Evolutionary conservation across 306 rosid genomes (phyloP).

Genomic region (Prunus salicina): DNA sequence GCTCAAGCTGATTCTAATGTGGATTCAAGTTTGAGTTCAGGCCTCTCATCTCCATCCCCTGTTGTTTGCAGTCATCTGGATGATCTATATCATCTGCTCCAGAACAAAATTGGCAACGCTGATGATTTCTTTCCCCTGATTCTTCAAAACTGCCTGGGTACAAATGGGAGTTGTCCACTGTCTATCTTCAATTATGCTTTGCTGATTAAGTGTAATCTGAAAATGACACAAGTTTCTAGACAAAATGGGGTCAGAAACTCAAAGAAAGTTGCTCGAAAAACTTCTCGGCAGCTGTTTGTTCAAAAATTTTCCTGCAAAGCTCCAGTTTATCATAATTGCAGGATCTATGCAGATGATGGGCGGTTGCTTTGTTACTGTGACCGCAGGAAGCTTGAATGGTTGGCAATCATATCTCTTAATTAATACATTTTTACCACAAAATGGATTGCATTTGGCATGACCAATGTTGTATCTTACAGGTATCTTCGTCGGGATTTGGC

Average conservation of each 20-base stretch:
- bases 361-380: slow-evolving; percentile 96
- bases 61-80: slow-evolving; percentile 70
- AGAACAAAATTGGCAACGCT: slow-evolving; percentile 40
- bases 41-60: slow-evolving; percentile 60
- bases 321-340: slow-evolving; percentile 95
- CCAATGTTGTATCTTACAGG: slow-evolving; percentile 47
- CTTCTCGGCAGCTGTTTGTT: slow-evolving; percentile 85
- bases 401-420: slow-evolving; percentile 35
- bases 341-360: slow-evolving; percentile 93
- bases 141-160: slow-evolving; percentile 81
- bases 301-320: slow-evolving; percentile 89
- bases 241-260: slow-evolving; percentile 41
- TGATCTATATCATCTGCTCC: slow-evolving; percentile 60
- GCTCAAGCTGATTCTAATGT: slow-evolving; percentile 52
- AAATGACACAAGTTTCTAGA: slow-evolving; percentile 44
- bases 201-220: slow-evolving; percentile 52
- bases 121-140: slow-evolving; percentile 51
- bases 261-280: slow-evolving; percentile 53
- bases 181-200: slow-evolving; percentile 73
- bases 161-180: slow-evolving; percentile 74
- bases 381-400: slow-evolving; percentile 91
- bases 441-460: slow-evolving; percentile 15
- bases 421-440: slow-evolving; percentile 1
- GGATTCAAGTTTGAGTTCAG: slow-evolving; percentile 47
- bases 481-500: slow-evolving; percentile 77